phyloP scores from a whole-genome alignment of 2,329 filamentous ascomycete species.

The Trichoderma oligosporum region DNA sequence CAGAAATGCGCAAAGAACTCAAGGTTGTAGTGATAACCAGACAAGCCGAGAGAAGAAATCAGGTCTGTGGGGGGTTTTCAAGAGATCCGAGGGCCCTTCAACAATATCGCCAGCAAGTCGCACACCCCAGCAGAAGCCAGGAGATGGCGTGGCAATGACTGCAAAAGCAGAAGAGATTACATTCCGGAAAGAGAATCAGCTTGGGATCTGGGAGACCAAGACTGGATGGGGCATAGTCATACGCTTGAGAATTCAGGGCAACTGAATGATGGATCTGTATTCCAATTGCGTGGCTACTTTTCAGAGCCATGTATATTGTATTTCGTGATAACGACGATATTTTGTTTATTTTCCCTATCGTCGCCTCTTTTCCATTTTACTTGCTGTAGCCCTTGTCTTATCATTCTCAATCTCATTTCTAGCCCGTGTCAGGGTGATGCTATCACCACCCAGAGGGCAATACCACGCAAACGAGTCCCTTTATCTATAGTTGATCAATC shows the following conservation, averaged over 20 bases:
- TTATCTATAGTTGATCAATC: too few species aligned
- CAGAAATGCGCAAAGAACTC: conserved; percentile 31
- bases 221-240: conserved; percentile 50
- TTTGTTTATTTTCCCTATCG: too few species aligned
- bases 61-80: conserved; percentile 35
- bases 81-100: conserved; percentile 22
- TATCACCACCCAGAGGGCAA: too few species aligned
- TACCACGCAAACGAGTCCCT: too few species aligned
- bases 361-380: too few species aligned
- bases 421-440: too few species aligned
- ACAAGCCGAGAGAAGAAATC: conserved; percentile 34
- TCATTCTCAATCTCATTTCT: too few species aligned
- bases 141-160: conserved; percentile 36
- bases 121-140: not conserved
- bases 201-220: conserved; percentile 50
- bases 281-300: not conserved
- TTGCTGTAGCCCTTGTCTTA: too few species aligned
- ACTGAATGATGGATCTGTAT: not conserved
- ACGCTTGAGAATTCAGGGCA: conserved; percentile 29
- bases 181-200: conserved; percentile 48
- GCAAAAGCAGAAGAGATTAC: conserved; percentile 46
- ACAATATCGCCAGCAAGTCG: not conserved
- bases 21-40: conserved; percentile 29
- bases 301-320: not conserved
- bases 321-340: too few species aligned